Conservation (phyloP, 345 rosid genomes). For the Laguncularia racemosa region DNA sequence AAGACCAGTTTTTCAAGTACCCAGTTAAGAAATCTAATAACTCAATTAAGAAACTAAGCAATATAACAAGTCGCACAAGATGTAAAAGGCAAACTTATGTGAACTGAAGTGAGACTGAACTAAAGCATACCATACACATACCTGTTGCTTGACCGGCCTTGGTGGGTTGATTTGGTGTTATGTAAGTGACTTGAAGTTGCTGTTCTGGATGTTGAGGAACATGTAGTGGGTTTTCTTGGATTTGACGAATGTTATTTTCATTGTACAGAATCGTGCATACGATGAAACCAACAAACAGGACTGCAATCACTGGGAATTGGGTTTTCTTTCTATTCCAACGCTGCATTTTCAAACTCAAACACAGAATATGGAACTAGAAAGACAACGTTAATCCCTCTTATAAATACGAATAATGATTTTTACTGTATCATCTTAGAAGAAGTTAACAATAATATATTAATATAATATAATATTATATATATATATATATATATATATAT, state of each 20-base stretch:
- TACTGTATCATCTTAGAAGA: no score
- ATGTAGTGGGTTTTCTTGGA: conserved; percentile 32
- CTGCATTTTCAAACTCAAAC: conserved; percentile 30
- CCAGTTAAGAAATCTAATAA: neutral
- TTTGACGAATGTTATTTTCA: conserved; percentile 49
- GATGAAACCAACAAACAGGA: conserved; percentile 36
- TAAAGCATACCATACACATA: conserved; percentile 13
- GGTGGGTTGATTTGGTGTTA: conserved; percentile 48
- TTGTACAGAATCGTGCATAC: conserved; percentile 43
- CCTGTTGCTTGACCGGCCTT: conserved; percentile 24
- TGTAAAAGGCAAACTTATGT: neutral
- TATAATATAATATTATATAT: no score
- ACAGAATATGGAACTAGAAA: no score
- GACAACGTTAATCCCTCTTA: no score
- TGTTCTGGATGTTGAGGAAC: conserved; percentile 6
- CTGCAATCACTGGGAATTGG: conserved; percentile 46
- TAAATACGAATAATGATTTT: no score
- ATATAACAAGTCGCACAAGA: neutral
- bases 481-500: no score
- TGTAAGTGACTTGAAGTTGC: conserved; percentile 22
- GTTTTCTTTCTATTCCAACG: conserved; percentile 70
- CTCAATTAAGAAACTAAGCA: neutral
- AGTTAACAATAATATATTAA: no score
- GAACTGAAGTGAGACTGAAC: conserved; percentile 1
- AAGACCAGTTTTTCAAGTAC: neutral